Base-by-base conservation (phyloP, 108 stramenopile genomes). In the Conticribra weissflogii region DNA sequence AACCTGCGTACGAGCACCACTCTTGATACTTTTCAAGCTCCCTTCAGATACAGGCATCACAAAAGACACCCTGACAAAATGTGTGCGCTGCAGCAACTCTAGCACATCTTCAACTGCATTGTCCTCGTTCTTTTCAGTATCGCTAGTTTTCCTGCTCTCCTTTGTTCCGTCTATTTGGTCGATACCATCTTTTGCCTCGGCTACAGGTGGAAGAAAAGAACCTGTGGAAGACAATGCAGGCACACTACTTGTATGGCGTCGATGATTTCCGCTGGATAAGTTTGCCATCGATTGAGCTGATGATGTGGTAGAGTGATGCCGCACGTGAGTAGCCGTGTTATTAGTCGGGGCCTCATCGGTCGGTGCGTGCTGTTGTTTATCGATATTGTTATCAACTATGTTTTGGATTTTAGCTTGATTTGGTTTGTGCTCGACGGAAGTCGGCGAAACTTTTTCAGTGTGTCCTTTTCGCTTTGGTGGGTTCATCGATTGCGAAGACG, bases 11-110 rank as follows among this genome's bases (percentile, higher is more conserved):
- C 91, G 68, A 3, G 87, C 84, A 9, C 82, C 84, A 49, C 86
- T 88, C 61, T 95, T 95, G 46, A 95, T 78, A 28, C 81, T 71
- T 32, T 79, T 88, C 14, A 95, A 53, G 33, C 86, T 88, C 54
- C 86, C 77, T 55, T 88, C 88, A 24, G 89, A 89, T 16, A 92
- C 88, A 19, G 83, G 60, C 63, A 91, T 82, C 17, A 92, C 86
- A 69, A 95, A 92, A 15, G 81, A 86, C 4, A 84, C 54, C 17
- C 93, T 74, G 50, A 95, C 63, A 25, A 61, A 76, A 60, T 95
- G 91, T 28, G 87, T 84, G 28, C 61, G 62, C 32, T 76, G 76
- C 50, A 94, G 76, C 44, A 72, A 56, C 16, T 79, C 81, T 49
- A 77, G 63, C 17, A 62, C 47, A 30, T 81, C 74, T 25, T 59